Evolutionary conservation across 2,329 filamentous ascomycete species (phyloP).

Genomic region (Verticillium klebahnii): DNA sequence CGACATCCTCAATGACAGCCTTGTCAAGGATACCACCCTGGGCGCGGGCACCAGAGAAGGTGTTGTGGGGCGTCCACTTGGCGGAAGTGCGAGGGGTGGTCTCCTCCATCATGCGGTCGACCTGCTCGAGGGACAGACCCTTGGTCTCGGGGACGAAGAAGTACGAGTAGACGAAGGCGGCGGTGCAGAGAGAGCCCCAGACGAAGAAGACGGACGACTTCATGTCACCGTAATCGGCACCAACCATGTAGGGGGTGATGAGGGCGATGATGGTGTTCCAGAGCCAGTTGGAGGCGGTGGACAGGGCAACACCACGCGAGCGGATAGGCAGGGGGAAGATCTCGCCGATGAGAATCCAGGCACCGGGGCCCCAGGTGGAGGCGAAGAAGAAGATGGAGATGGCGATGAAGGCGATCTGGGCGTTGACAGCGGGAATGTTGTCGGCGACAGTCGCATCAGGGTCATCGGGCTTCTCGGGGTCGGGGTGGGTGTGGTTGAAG

Average conservation of each 20-base stretch:
- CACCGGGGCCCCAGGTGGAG: conserved; percentile 78
- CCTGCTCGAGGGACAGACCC: conserved; percentile 73
- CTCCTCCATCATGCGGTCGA: conserved; percentile 88
- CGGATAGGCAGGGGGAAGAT: conserved; percentile 88
- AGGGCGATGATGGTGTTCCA: conserved; percentile 74
- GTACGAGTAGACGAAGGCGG: conserved; percentile 61
- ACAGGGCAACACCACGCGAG: conserved; percentile 79
- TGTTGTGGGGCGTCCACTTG: conserved; percentile 69
- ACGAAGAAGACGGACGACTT: conserved; percentile 69
- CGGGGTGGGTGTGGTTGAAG: conserved; percentile 41
- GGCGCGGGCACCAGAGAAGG: conserved; percentile 52
- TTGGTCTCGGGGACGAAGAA: conserved; percentile 73
- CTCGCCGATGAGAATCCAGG: conserved; percentile 83
- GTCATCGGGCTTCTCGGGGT: conserved; percentile 39
- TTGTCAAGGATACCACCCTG: conserved; percentile 33
- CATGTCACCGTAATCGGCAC: conserved; percentile 57
- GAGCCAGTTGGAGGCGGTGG: conserved; percentile 87
- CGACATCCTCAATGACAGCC: conserved; percentile 2
- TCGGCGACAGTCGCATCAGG: conserved; percentile 34
- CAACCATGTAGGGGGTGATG: conserved; percentile 70
- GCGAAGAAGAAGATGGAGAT: conserved; percentile 95
- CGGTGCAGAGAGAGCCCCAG: conserved; percentile 64
- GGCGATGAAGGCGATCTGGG: conserved; percentile 83
- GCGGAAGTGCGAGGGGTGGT: conserved; percentile 69
- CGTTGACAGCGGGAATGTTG: conserved; percentile 55